A percentile compares a stretch with the other conserved stretches of the same genome.
Evolutionary conservation across 2,329 filamentous ascomycete species (phyloP).

Genomic region (Periconia sp.): DNA sequence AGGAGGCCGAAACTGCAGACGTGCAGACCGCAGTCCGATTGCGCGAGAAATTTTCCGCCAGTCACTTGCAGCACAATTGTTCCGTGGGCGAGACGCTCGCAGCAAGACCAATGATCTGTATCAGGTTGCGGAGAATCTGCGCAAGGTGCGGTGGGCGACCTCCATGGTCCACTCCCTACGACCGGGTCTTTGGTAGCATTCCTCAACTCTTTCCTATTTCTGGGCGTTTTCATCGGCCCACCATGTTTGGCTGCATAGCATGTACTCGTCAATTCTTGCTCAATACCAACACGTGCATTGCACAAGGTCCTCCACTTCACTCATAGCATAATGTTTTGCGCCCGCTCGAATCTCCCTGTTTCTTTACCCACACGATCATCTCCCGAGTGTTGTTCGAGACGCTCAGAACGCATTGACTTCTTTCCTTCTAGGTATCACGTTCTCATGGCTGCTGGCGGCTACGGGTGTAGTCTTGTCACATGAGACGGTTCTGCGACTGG

Average conservation of each 20-base stretch:
- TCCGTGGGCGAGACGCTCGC: background rate
- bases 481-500: slow-evolving; percentile 44
- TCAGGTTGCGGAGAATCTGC: slow-evolving; percentile 6
- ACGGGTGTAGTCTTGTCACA: slow-evolving; percentile 30
- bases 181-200: slow-evolving; percentile 30
- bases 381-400: slow-evolving; percentile 9
- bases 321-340: slow-evolving; percentile 38
- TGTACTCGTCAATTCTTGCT: slow-evolving; percentile 29
- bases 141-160: slow-evolving; percentile 16
- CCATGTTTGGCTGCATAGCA: slow-evolving; percentile 34
- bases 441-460: slow-evolving; percentile 26
- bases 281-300: slow-evolving; percentile 31
- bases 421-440: slow-evolving; percentile 22
- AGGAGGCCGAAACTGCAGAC: background rate
- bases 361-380: slow-evolving; percentile 15
- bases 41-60: no score
- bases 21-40: no score
- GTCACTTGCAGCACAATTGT: no score
- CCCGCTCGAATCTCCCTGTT: slow-evolving; percentile 20
- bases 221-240: slow-evolving; percentile 24
- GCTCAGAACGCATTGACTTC: slow-evolving; percentile 36
- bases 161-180: slow-evolving; percentile 9
- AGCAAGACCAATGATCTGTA: slow-evolving; percentile 1
- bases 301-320: slow-evolving; percentile 12
- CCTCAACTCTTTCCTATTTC: slow-evolving; percentile 28